A percentile compares a stretch with the other conserved stretches of the same genome.
Conservation (phyloP, 2,329 filamentous ascomycete species). For the Ophiostoma piceae region DNA sequence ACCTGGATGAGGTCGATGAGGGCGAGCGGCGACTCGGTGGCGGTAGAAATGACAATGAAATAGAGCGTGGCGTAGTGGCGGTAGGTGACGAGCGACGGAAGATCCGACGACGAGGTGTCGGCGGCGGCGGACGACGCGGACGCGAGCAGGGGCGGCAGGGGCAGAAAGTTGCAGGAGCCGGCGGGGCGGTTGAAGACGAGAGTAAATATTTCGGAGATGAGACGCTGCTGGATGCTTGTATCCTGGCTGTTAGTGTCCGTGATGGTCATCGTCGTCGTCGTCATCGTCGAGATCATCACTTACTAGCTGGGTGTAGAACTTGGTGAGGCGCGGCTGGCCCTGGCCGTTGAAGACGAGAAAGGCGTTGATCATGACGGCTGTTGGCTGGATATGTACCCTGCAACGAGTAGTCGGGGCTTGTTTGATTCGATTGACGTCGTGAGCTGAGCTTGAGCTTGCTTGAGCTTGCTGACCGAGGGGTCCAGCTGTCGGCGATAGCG, state of each 20-base stretch:
- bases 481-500: background rate
- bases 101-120: slow-evolving; percentile 69
- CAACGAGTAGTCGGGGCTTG: background rate
- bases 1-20: slow-evolving; percentile 97
- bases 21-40: slow-evolving; percentile 90
- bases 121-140: slow-evolving; percentile 52
- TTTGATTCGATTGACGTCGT: background rate
- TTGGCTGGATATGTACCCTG: too few relatives aligned
- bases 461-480: background rate
- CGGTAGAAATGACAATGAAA: slow-evolving; percentile 96
- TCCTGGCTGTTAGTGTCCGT: slow-evolving; percentile 53
- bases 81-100: slow-evolving; percentile 93
- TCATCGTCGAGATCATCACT: background rate
- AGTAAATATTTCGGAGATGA: slow-evolving; percentile 95
- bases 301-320: slow-evolving; percentile 97
- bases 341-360: slow-evolving; percentile 98
- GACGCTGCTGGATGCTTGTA: slow-evolving; percentile 91
- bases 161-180: slow-evolving; percentile 97
- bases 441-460: background rate
- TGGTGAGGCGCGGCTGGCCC: slow-evolving; percentile 91
- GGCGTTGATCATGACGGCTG: slow-evolving; percentile 84
- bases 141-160: slow-evolving; percentile 62
- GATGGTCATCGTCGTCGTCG: background rate
- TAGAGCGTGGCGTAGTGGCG: slow-evolving; percentile 97
- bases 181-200: slow-evolving; percentile 86